These are phyloP conservation scores for Thozetella sp. DNA, from an alignment of 495 filamentous ascomycete species.

Conservation along the genomic window DNA sequence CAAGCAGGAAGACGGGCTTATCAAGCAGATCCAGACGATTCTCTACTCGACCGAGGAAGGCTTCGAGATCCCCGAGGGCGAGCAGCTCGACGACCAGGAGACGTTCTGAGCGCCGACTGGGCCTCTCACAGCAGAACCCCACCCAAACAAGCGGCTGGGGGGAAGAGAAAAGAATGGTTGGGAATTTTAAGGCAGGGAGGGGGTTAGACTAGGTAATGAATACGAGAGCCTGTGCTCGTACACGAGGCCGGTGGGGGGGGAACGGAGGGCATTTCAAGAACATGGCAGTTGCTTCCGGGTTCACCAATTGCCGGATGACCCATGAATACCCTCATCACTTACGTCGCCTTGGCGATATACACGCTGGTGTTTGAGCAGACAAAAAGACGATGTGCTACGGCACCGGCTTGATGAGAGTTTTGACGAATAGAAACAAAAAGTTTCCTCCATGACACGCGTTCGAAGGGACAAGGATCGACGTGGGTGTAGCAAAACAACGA, in stretches of 20 bases:
- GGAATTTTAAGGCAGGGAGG: too few relatives aligned
- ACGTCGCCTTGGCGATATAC: not conserved
- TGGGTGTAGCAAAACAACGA: not conserved
- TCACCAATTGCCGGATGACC: not conserved
- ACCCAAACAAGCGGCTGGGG: not conserved
- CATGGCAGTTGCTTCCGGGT: not conserved
- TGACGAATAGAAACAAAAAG: not conserved
- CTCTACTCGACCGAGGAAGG: conserved; percentile 96
- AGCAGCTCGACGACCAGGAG: conserved; percentile 70
- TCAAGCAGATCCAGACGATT: conserved; percentile 94
- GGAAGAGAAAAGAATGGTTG: not conserved
- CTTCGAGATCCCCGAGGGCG: conserved; percentile 80
- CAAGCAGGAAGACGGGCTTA: conserved; percentile 85
- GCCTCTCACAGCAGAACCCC: conserved; percentile 1
- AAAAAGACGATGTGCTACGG: not conserved
- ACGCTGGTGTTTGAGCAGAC: not conserved
- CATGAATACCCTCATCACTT: not conserved
- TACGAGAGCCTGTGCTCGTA: not conserved
- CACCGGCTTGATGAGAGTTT: not conserved
- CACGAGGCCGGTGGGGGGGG: not conserved
- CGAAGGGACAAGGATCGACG: not conserved
- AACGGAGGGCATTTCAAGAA: not conserved
- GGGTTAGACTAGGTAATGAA: too few relatives aligned
- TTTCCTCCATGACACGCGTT: not conserved
- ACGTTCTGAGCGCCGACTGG: conserved; percentile 60